Conservation (phyloP, 352 stramenopile genomes). For the Thalassiosira exigua region DNA sequence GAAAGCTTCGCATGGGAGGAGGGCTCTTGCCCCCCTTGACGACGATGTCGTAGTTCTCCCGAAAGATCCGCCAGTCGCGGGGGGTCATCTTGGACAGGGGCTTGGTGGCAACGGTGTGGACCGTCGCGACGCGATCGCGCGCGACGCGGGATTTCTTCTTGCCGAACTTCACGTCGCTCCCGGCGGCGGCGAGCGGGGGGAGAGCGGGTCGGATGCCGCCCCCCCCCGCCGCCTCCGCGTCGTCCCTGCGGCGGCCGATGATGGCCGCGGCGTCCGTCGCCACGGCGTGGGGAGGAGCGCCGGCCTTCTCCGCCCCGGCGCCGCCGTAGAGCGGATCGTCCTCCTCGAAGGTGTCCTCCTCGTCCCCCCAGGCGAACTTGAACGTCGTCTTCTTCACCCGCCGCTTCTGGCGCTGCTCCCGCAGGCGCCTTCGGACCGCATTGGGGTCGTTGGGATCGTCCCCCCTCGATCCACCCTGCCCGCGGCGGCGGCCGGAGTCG, state of each 20-base stretch:
- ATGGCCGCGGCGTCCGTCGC: neutral
- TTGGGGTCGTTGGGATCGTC: too few species aligned
- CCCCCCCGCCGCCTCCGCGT: conserved; percentile 1
- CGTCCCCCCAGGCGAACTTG: conserved; percentile 82
- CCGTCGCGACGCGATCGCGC: conserved; percentile 34
- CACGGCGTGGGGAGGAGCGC: too few species aligned
- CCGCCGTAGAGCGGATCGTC: conserved; percentile 70
- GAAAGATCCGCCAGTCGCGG: conserved; percentile 99
- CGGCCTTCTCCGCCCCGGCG: conserved; percentile 2
- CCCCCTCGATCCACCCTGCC: neutral
- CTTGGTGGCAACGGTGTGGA: conserved; percentile 64
- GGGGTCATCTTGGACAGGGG: conserved; percentile 89
- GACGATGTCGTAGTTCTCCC: conserved; percentile 99
- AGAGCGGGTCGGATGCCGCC: conserved; percentile 18
- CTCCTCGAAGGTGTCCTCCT: conserved; percentile 75
- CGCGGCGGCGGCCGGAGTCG: too few species aligned
- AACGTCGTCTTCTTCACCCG: conserved; percentile 77
- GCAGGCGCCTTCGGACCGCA: conserved; percentile 21
- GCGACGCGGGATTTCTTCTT: conserved; percentile 34
- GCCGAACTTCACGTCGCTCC: too few species aligned
- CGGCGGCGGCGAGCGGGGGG: too few species aligned
- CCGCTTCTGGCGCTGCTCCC: conserved; percentile 51
- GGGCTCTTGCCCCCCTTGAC: conserved; percentile 90
- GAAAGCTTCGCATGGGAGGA: conserved; percentile 93
- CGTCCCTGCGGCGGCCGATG: conserved; percentile 19